Evolutionary conservation across 2,329 filamentous ascomycete species (phyloP), one percentile per base, ranked within the genome.

Genomic region (Aureobasidium leucospermi): DNA sequence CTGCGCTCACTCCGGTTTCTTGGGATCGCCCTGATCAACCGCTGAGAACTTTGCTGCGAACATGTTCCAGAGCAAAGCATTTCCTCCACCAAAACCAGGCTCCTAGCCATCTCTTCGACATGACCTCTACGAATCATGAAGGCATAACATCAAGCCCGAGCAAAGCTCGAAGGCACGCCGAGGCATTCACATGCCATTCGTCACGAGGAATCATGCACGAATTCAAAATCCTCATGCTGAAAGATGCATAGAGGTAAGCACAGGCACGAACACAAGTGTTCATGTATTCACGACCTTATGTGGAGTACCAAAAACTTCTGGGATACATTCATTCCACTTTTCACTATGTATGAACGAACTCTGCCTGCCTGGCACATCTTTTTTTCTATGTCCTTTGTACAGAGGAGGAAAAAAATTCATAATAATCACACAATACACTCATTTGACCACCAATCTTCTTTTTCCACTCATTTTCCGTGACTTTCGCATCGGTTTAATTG

Each of bases 1-100:
- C 23, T 66, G 65, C 43, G 61, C 63, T 43, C 58, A 52, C 48
- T 59, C 59, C 16, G 62, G 62, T 13, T 63, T 62, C 60, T 58
- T 63, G 39, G 62, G 62, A 39, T 61, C 62, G 9, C 62, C 62
- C 56, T 63, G 62, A 63, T 55, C 49, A 47, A 45, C 3, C n/a
- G n/a, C 7, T 10, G 13, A 19, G 5, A 28, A 28, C 32, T 47
- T 38, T 19, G 45, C 36, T 34, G 3, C 16, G 4, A 13, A 4
- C 19, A 11, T 36, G 0, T 45, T 6, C 9, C 28, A 6, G 4
- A 23, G 23, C 39, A 28, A 39, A 46, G 55, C 56, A 59, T 38
- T 15, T 3, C 15, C 19, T 16, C 1, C 15, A 15, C 16, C 41
- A 45, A n/a, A 31, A 55, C 1, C 10, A 41, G 31, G 38, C 41